Base-by-base conservation (phyloP, 2,329 filamentous ascomycete genomes). In the Clonostachys sp. region DNA sequence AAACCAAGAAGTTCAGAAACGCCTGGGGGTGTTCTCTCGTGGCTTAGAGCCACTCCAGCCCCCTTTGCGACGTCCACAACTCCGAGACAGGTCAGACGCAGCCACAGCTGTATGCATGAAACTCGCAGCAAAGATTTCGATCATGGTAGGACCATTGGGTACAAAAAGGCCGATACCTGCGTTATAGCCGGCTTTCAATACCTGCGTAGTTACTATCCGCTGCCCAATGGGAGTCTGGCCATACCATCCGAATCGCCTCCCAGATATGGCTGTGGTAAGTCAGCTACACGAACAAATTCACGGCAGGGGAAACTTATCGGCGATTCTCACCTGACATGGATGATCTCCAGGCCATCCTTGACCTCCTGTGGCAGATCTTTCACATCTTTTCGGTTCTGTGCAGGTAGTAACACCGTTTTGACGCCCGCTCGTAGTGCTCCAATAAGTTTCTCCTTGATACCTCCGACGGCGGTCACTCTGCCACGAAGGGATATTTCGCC, bases 391-490 rank as follows among this genome's bases (percentile, higher is more conserved):
- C 85, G 80, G 65, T 99, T 99, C 56, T 89, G 86, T 34, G 86
- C 80, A 4, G 94, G 94, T 8, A 99, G 73, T 50, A 99, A 66
- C 8, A 99, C 92, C 34, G 89, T 92, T 77, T 96, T 95, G 51
- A 99, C 92, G 30, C 94, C 94, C 3, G 94, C 94, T 47, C 92
- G 81, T 61, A 95, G 75, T 9, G 94, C 94, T 18, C 94, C 94
- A 61, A 99, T 97, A 46, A 97, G 77, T 68, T 99, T 99, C 80
- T 99, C 92, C 71, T 97, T 96, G 72, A 99, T 97, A 16, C 94
- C 94, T 46, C 94, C 94, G 35, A 99, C 94, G 24, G 92, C 90
- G 68, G 94, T 89, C 48, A 99, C 87, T 54, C 91, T 84, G 18
- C 94, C 94, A 40, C 94, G 82, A 24, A 99, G 81, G 48, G 87